phyloP scores from a whole-genome alignment of 306 rosid genomes.

The Psophocarpus tetragonolobus region DNA sequence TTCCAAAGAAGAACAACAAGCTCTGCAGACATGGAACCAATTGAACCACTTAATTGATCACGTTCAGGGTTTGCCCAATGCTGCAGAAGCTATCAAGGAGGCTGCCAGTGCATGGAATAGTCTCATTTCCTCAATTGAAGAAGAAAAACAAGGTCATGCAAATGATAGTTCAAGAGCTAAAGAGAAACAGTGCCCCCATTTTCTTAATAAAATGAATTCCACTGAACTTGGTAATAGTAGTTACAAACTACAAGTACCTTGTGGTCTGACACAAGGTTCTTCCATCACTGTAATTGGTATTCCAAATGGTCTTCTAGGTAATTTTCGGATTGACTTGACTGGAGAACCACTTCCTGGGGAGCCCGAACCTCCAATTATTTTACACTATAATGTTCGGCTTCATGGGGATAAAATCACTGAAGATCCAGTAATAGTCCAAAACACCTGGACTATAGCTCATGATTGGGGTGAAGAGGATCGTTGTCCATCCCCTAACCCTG shows the following conservation, averaged over 20 bases:
- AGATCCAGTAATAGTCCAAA: slow-evolving; percentile 95
- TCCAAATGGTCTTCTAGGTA: slow-evolving; percentile 92
- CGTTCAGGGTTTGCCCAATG: slow-evolving; percentile 83
- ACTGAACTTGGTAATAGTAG: slow-evolving; percentile 56
- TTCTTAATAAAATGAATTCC: slow-evolving; percentile 76
- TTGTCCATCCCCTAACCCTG: slow-evolving; percentile 82
- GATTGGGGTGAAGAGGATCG: slow-evolving; percentile 99
- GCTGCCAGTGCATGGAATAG: slow-evolving; percentile 83
- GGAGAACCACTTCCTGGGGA: slow-evolving; percentile 98
- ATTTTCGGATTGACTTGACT: slow-evolving; percentile 81
- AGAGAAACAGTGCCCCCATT: slow-evolving; percentile 95
- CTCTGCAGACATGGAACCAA: slow-evolving; percentile 80
- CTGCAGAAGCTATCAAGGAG: slow-evolving; percentile 91
- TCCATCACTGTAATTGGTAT: slow-evolving; percentile 78
- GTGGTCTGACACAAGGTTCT: slow-evolving; percentile 99
- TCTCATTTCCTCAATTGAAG: slow-evolving; percentile 69
- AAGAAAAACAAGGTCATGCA: slow-evolving; percentile 53
- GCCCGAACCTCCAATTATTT: slow-evolving; percentile 85
- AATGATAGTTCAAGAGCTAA: slow-evolving; percentile 69
- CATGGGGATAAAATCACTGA: slow-evolving; percentile 94
- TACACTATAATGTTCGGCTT: slow-evolving; percentile 98
- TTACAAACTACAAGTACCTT: slow-evolving; percentile 72
- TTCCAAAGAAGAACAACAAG: slow-evolving; percentile 61
- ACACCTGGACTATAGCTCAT: slow-evolving; percentile 92
- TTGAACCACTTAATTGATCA: slow-evolving; percentile 70